Evolutionary conservation across 257 asterid species (phyloP).

Genomic region (Solanum ossicruentum): DNA sequence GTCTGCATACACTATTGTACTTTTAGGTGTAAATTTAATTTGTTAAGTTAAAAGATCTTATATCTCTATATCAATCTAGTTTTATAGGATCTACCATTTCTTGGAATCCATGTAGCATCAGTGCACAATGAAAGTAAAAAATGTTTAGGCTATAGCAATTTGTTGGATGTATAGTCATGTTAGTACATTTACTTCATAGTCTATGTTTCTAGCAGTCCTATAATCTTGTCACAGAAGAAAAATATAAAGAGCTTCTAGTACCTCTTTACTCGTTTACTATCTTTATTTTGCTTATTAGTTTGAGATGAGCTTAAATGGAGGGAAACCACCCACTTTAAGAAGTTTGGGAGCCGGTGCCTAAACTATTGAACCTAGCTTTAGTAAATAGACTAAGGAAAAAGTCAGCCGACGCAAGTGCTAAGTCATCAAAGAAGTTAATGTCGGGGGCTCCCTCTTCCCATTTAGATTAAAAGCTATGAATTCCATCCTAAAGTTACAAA

Average conservation of each 20-base stretch:
- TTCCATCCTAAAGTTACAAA: no score
- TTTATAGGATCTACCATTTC: background rate
- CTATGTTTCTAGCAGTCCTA: background rate
- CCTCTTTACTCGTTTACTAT: background rate
- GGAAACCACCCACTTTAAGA: background rate
- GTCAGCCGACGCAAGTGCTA: no score
- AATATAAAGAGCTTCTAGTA: background rate
- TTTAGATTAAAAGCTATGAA: no score
- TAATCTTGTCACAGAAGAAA: background rate
- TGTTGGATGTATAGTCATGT: background rate
- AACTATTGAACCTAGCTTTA: no score
- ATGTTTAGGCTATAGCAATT: background rate
- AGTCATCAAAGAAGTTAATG: no score
- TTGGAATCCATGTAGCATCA: background rate
- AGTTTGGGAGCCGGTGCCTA: no score
- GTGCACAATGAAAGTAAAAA: background rate
- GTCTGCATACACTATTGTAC: background rate
- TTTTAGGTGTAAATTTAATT: background rate
- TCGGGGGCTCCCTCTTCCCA: no score
- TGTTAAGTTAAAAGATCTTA: background rate
- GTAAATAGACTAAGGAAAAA: no score
- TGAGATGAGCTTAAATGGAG: background rate
- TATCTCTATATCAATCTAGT: background rate
- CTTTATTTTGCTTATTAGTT: background rate
- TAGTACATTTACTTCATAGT: background rate